These are phyloP conservation scores for Barnettozyma sucrosica DNA, from an alignment of 805 yeast genomes.

Conservation along the genomic window DNA sequence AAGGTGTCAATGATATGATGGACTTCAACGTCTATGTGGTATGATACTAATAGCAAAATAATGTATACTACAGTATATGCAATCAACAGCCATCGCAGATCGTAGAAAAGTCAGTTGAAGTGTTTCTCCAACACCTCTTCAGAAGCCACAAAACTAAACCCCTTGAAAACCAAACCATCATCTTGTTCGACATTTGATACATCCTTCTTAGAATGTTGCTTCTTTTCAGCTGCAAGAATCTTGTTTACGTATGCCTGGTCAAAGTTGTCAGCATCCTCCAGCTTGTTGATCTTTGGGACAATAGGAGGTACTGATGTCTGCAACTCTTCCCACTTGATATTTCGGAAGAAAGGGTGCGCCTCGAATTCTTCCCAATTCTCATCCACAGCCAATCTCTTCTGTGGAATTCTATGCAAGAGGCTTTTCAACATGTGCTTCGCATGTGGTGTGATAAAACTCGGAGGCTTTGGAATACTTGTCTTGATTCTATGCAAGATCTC, in stretches of 20 bases:
- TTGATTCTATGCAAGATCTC: slow-evolving; percentile 63
- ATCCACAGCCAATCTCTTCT: slow-evolving; percentile 59
- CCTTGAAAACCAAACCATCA: slow-evolving; percentile 29
- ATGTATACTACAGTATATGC: too few species aligned
- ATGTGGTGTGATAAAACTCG: slow-evolving; percentile 64
- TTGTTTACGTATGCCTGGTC: slow-evolving; percentile 67
- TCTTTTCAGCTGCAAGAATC: slow-evolving; percentile 21
- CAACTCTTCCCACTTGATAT: slow-evolving; percentile 60
- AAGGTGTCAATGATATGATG: slow-evolving; percentile 24
- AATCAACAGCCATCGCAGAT: too few species aligned
- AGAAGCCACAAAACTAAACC: slow-evolving; percentile 41
- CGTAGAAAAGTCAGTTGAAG: neutral
- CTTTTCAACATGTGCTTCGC: slow-evolving; percentile 68
- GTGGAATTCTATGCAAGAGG: slow-evolving; percentile 62
- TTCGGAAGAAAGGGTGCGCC: slow-evolving; percentile 70
- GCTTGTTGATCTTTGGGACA: slow-evolving; percentile 66
- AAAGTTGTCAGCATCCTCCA: slow-evolving; percentile 76
- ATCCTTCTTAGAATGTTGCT: neutral
- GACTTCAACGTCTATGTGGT: slow-evolving; percentile 44
- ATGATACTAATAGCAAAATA: neutral
- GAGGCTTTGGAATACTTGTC: slow-evolving; percentile 55
- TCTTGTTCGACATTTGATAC: neutral
- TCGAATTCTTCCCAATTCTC: slow-evolving; percentile 35
- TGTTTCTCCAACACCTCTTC: slow-evolving; percentile 31
- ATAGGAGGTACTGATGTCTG: slow-evolving; percentile 59